phyloP scores from a whole-genome alignment of 23 red algal species.

The Chondrus crispus region DNA sequence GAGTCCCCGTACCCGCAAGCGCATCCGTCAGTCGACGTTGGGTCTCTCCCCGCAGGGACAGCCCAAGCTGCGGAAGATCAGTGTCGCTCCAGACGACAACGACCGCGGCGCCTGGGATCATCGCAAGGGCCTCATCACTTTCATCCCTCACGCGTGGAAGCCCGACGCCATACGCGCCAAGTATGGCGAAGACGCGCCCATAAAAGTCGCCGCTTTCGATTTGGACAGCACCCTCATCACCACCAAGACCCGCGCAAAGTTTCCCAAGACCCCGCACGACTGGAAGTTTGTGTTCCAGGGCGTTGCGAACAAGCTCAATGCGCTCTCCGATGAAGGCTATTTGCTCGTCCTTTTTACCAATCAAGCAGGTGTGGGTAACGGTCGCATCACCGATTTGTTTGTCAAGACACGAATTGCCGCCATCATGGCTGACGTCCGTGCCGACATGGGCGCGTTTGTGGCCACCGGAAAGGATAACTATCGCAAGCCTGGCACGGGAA shows the following conservation, averaged over 20 bases:
- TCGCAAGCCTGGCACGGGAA: constrained; percentile 65
- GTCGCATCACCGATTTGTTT: constrained; percentile 14
- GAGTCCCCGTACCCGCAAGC: constrained; percentile 22
- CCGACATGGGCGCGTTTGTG: constrained; percentile 41
- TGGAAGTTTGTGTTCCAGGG: constrained; percentile 12
- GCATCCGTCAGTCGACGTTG: constrained; percentile 38
- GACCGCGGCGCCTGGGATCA: background rate
- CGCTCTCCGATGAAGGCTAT: constrained; percentile 19
- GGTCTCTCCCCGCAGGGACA: background rate
- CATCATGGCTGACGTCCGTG: constrained; percentile 26
- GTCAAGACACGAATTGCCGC: constrained; percentile 32
- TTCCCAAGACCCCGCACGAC: constrained; percentile 37
- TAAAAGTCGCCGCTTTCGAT: constrained; percentile 65
- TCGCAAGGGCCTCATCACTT: constrained; percentile 17
- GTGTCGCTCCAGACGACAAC: background rate
- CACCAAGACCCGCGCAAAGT: constrained; percentile 53
- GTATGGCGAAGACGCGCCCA: background rate
- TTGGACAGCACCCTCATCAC: constrained; percentile 70
- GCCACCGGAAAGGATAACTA: constrained; percentile 49
- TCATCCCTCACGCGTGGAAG: constrained; percentile 27
- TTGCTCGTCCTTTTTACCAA: constrained; percentile 71
- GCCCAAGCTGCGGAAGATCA: background rate
- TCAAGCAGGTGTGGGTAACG: constrained; percentile 58
- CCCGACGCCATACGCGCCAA: background rate
- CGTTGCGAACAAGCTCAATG: constrained; percentile 11